A percentile compares a stretch with the other conserved stretches of the same genome.
phyloP scores from a whole-genome alignment of 768 basidiomycete species.

The Tulasnella sp. region DNA sequence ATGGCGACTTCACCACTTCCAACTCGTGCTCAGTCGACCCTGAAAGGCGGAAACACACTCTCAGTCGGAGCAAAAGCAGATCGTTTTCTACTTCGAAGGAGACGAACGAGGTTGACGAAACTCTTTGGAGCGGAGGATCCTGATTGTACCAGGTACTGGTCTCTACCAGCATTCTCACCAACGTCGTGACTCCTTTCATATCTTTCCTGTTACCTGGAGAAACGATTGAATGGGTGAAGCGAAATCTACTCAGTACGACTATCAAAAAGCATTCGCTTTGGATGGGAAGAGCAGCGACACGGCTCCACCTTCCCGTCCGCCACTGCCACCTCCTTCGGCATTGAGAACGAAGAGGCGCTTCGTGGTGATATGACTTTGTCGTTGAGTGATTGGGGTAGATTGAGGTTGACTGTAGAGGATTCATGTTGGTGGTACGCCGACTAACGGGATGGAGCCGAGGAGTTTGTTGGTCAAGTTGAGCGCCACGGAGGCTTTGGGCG shows the following conservation, averaged over 20 bases:
- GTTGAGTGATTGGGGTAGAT: background rate
- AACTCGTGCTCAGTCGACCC: background rate
- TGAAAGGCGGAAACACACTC: background rate
- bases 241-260: background rate
- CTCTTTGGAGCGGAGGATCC: conserved; percentile 23
- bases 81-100: background rate
- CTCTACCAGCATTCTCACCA: background rate
- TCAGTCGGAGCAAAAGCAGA: background rate
- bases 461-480: conserved; percentile 3
- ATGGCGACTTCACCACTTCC: too few species aligned
- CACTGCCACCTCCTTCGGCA: background rate
- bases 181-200: background rate
- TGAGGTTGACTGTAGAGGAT: background rate
- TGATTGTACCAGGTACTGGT: conserved; percentile 24
- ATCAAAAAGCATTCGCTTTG: background rate
- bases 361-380: background rate
- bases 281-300: background rate
- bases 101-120: conserved; percentile 16
- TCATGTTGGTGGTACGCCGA: background rate
- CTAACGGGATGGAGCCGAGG: background rate
- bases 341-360: background rate
- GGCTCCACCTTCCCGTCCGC: background rate
- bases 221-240: too few species aligned
- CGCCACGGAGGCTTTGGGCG: background rate
- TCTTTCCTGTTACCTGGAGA: background rate